Evolutionary conservation across 257 asterid genomes (phyloP).

Genomic region (Eustoma russellianum): DNA sequence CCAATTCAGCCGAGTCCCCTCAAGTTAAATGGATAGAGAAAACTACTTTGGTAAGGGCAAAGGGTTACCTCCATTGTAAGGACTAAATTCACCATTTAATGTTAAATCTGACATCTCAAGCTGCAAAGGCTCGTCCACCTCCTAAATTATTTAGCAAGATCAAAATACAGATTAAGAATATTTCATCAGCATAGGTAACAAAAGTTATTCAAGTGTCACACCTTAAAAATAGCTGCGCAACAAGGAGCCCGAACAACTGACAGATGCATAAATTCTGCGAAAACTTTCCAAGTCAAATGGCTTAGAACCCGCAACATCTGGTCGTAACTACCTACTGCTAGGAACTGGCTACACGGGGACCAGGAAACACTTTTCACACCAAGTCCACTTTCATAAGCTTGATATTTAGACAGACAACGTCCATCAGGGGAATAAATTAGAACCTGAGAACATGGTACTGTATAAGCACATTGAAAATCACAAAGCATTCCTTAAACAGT

Average conservation of each 20-base stretch:
- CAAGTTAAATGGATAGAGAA: no score
- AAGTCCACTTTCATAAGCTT: constrained; percentile 94
- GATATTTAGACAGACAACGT: constrained; percentile 86
- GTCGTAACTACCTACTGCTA: constrained; percentile 97
- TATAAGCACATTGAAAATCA: constrained; percentile 10
- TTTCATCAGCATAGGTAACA: constrained; percentile 6
- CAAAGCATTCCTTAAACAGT: background rate
- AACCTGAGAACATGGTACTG: constrained; percentile 41
- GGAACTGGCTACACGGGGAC: constrained; percentile 96
- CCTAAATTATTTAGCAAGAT: constrained; percentile 35
- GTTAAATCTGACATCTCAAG: constrained; percentile 87
- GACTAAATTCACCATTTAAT: constrained; percentile 52
- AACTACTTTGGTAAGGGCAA: background rate
- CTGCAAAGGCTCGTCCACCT: constrained; percentile 88
- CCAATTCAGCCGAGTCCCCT: no score
- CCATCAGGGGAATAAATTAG: constrained; percentile 95
- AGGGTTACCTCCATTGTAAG: constrained; percentile 56
- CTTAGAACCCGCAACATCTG: constrained; percentile 91
- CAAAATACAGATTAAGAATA: constrained; percentile 1
- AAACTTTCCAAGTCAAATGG: constrained; percentile 99
- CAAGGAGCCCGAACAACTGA: constrained; percentile 85
- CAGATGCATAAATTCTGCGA: constrained; percentile 89
- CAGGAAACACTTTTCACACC: constrained; percentile 95
- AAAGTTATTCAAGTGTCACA: constrained; percentile 16
- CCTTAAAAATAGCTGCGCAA: constrained; percentile 92